phyloP scores from a whole-genome alignment of 2,329 filamentous ascomycete species.

The Neofusicoccum umdonicola region DNA sequence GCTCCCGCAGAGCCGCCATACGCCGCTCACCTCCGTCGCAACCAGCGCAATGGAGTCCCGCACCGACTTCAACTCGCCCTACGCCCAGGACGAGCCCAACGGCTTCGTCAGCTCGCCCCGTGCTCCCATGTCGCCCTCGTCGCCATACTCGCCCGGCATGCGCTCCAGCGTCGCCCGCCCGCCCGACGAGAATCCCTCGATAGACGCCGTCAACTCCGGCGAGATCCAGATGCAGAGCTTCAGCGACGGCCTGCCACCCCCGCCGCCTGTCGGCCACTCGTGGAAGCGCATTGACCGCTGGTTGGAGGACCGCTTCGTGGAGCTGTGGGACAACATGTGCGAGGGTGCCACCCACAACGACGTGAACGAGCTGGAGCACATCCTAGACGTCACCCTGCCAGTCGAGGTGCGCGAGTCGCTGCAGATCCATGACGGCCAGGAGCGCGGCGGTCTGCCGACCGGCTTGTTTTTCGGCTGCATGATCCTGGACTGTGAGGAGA shows the following conservation, averaged over 20 bases:
- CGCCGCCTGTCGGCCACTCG: constrained; percentile 82
- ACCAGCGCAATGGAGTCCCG: constrained; percentile 85
- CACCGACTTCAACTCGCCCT: constrained; percentile 75
- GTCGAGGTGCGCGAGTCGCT: constrained; percentile 91
- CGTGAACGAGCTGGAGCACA: constrained; percentile 93
- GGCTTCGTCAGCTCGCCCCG: constrained; percentile 60
- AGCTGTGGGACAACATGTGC: constrained; percentile 89
- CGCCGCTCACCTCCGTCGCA: constrained; percentile 80
- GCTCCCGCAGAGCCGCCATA: constrained; percentile 76
- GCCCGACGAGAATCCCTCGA: constrained; percentile 58
- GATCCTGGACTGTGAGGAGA: constrained; percentile 96
- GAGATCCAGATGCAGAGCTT: constrained; percentile 98
- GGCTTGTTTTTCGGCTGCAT: constrained; percentile 92
- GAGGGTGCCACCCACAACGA: constrained; percentile 92
- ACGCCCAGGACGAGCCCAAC: constrained; percentile 69
- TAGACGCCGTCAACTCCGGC: constrained; percentile 67
- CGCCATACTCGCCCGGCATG: constrained; percentile 87
- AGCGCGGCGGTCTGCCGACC: constrained; percentile 84
- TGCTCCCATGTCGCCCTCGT: constrained; percentile 57
- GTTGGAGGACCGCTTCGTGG: constrained; percentile 92
- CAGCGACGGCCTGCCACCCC: constrained; percentile 82
- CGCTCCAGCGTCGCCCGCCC: constrained; percentile 71
- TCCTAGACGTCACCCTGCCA: constrained; percentile 89
- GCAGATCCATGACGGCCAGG: constrained; percentile 91
- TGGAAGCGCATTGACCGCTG: constrained; percentile 94